A percentile compares a stretch with the other conserved stretches of the same genome.
phyloP scores from a whole-genome alignment of 2,329 filamentous ascomycete genomes.

The Aquanectria penicillioides region DNA sequence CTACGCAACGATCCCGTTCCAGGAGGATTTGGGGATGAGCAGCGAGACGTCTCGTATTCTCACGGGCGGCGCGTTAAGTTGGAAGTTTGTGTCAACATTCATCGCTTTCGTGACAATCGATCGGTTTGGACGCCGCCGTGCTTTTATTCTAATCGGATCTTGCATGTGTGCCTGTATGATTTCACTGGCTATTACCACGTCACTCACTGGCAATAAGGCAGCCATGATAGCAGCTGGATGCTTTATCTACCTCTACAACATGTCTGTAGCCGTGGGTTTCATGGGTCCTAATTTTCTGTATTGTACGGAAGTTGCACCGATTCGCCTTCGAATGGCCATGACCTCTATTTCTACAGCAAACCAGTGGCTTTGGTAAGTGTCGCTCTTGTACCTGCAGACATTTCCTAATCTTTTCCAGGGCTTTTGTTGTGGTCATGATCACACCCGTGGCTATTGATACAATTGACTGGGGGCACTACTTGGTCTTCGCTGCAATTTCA shows the following conservation, averaged over 20 bases:
- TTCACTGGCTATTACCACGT: background rate
- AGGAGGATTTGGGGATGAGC: background rate
- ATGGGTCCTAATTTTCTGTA: background rate
- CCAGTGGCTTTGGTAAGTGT: background rate
- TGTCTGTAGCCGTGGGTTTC: background rate
- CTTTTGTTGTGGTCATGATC: background rate
- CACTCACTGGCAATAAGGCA: background rate
- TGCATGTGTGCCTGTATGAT: background rate
- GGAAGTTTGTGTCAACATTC: background rate
- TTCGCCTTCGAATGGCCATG: background rate
- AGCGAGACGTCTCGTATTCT: background rate
- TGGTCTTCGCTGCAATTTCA: background rate
- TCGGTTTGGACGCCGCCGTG: background rate
- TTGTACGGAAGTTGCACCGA: background rate
- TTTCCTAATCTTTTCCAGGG: background rate
- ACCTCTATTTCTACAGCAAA: background rate
- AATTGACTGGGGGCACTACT: background rate
- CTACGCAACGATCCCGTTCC: background rate
- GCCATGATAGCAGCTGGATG: background rate
- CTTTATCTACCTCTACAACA: background rate
- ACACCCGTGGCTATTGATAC: background rate
- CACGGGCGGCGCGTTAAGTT: background rate
- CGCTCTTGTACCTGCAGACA: background rate
- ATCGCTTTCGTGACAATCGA: background rate
- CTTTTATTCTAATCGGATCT: background rate